These are phyloP conservation scores for Termitomyces sp. DNA, from an alignment of 1,284 basidiomycete genomes.

Conservation along the genomic window DNA sequence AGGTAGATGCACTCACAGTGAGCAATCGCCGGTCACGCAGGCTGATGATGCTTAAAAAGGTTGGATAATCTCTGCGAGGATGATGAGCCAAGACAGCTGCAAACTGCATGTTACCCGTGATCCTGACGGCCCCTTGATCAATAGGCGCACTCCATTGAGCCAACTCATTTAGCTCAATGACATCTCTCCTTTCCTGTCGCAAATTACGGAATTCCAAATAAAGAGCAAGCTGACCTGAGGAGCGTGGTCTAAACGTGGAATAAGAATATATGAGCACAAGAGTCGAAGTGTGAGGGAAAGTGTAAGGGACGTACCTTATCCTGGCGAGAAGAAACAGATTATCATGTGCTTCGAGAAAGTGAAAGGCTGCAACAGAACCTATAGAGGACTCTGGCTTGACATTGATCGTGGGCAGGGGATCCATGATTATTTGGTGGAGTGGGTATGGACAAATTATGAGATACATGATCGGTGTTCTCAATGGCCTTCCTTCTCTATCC, in stretches of 20 bases:
- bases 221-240: not conserved
- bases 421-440: not conserved
- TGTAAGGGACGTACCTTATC: not conserved
- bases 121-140: not conserved
- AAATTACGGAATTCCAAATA: not conserved
- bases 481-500: not conserved
- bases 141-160: not conserved
- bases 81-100: not conserved
- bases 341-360: not conserved
- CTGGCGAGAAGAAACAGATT: not conserved
- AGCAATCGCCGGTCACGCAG: not conserved
- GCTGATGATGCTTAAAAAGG: not conserved
- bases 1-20: not conserved
- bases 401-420: not conserved
- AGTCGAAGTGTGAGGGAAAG: not conserved
- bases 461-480: not conserved
- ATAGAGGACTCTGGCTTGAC: not conserved
- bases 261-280: not conserved
- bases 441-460: not conserved
- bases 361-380: not conserved
- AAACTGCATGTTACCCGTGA: not conserved
- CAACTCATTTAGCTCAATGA: not conserved
- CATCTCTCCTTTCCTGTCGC: not conserved
- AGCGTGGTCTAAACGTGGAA: not conserved
- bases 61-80: not conserved